Conservation (phyloP, 768 basidiomycete species). For the Collybia sordida region DNA sequence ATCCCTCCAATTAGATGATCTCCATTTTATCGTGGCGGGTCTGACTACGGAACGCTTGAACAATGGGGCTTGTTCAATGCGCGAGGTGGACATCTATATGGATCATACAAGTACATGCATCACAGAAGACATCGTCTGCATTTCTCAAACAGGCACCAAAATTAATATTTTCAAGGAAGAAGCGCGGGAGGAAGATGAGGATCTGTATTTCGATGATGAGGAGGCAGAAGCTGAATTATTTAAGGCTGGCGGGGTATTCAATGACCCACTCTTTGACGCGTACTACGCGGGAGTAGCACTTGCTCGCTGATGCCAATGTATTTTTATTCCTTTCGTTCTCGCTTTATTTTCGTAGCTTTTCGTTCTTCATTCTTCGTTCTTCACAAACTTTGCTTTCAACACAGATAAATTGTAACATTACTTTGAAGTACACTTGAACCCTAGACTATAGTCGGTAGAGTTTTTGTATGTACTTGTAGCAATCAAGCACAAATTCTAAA, state of each 20-base stretch:
- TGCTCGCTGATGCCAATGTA: slow-evolving; percentile 5
- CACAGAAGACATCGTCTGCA: slow-evolving; percentile 9
- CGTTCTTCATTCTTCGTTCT: background rate
- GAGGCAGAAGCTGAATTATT: slow-evolving; percentile 14
- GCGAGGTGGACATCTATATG: slow-evolving; percentile 32
- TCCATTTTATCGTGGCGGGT: slow-evolving; percentile 23
- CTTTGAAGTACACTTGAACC: too few species aligned
- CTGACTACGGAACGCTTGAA: slow-evolving; percentile 23
- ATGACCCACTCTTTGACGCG: slow-evolving; percentile 28
- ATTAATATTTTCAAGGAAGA: slow-evolving; percentile 21
- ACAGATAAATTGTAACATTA: too few species aligned
- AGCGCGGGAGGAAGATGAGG: slow-evolving; percentile 16
- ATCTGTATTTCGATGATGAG: slow-evolving; percentile 14
- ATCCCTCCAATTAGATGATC: slow-evolving; percentile 19
- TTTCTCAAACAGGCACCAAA: slow-evolving; percentile 12
- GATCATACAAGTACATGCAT: slow-evolving; percentile 12
- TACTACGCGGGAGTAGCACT: slow-evolving; percentile 14
- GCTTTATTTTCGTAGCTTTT: too few species aligned
- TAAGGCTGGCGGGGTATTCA: slow-evolving; percentile 24
- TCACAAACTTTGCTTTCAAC: background rate
- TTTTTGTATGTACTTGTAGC: too few species aligned
- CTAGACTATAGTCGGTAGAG: too few species aligned
- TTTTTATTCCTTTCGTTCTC: slow-evolving; percentile 8
- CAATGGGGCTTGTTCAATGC: slow-evolving; percentile 20
- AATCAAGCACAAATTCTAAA: too few species aligned